phyloP scores from a whole-genome alignment of 805 yeast species.

The Schwanniomyces pseudopolymorphus region DNA sequence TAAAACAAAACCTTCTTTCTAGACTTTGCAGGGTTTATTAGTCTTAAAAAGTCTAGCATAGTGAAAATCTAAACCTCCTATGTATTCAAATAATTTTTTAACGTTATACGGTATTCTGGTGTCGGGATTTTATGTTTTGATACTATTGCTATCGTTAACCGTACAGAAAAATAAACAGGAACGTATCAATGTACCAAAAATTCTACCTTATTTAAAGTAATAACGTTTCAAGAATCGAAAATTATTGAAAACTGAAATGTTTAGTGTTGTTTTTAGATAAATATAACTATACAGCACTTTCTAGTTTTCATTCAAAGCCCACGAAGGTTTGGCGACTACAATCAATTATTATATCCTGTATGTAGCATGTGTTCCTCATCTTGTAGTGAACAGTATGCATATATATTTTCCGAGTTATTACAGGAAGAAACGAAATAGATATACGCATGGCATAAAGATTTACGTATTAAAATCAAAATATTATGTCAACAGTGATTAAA shows the following conservation, averaged over 20 bases:
- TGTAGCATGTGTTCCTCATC: no score
- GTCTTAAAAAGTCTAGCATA: background rate
- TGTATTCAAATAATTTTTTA: background rate
- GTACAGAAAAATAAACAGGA: background rate
- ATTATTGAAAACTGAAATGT: background rate
- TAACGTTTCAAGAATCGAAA: background rate
- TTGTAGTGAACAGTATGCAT: no score
- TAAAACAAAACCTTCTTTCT: constrained; percentile 13
- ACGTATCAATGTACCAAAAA: no score
- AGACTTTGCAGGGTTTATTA: background rate
- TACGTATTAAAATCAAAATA: no score
- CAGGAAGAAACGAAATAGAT: no score
- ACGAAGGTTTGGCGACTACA: background rate
- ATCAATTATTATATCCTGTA: no score
- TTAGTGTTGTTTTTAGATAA: background rate
- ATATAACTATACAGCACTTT: background rate
- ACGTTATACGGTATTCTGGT: background rate
- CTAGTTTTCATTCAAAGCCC: background rate
- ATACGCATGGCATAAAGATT: no score
- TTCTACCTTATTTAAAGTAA: no score
- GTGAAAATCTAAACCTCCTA: background rate
- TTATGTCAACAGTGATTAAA: no score
- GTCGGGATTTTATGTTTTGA: background rate
- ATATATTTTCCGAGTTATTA: no score
- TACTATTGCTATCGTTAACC: background rate